phyloP scores from a whole-genome alignment of 2,329 filamentous ascomycete genomes.

The Knufia fluminis region DNA sequence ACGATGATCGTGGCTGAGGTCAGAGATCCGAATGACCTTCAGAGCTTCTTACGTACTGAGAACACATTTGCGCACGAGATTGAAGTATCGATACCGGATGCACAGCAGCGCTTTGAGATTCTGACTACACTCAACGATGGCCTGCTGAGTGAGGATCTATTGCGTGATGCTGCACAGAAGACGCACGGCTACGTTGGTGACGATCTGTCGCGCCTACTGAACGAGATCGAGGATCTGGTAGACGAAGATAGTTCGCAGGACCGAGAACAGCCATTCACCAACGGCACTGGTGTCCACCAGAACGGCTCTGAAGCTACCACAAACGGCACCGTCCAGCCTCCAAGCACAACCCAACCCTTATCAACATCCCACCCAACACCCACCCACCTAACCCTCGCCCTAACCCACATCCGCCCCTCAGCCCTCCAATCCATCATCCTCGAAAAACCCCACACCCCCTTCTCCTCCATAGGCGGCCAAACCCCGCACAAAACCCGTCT shows the following conservation, averaged over 20 bases:
- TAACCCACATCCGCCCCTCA: slow-evolving; percentile 63
- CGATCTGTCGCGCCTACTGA: slow-evolving; percentile 60
- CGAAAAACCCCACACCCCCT: slow-evolving; percentile 75
- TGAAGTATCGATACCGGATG: slow-evolving; percentile 68
- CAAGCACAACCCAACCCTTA: too few relatives aligned
- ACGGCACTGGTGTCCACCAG: background rate
- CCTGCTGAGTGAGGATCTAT: slow-evolving; percentile 42
- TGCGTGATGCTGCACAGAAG: slow-evolving; percentile 56
- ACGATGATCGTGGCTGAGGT: slow-evolving; percentile 70
- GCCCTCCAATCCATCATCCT: slow-evolving; percentile 85
- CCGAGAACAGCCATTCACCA: background rate
- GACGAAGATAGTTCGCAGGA: background rate
- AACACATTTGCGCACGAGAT: slow-evolving; percentile 60
- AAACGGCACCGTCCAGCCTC: too few relatives aligned
- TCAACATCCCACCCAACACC: slow-evolving; percentile 14
- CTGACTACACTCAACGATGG: slow-evolving; percentile 52
- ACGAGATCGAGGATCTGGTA: background rate
- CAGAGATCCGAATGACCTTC: slow-evolving; percentile 62
- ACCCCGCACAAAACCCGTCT: slow-evolving; percentile 59
- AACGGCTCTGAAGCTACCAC: too few relatives aligned
- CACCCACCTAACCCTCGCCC: slow-evolving; percentile 55
- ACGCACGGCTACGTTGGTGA: slow-evolving; percentile 82
- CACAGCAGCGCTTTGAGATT: slow-evolving; percentile 62
- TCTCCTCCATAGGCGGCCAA: slow-evolving; percentile 83
- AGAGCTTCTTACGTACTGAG: slow-evolving; percentile 55